Evolutionary conservation across 306 rosid genomes (phyloP), one percentile per base, ranked within the genome.

Genomic region (Coriaria nepalensis): DNA sequence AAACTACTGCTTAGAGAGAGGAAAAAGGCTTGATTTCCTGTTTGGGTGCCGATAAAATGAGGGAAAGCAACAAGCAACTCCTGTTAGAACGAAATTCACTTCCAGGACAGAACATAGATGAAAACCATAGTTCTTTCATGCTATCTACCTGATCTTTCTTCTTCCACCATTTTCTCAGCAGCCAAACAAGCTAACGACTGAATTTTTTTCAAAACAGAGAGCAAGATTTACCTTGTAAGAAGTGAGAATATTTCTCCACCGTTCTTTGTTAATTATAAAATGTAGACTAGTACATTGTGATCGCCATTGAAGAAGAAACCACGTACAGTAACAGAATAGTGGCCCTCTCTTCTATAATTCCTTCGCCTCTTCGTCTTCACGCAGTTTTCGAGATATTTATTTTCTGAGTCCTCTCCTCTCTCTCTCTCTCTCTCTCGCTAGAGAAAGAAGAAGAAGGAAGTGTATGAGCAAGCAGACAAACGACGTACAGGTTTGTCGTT

Each of bases 401-500:
- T 20, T 20, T 20, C 3, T 20, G 1, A 20, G 29, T 20, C 29
- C 29, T 3, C 29, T 4, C 10, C 53, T 55, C 41, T 10, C 6
- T 55, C n/a, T 45, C 13, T 38, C 35, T 14, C 7, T 15, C 12
- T 8, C 14, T 57, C 7, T 34, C 11, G 9, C 15, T 47, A 20
- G 29, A 20, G 29, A 20, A 20, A 20, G 29, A 20, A 20, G 29
- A 20, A 20, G 29, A 20, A 20, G 29, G 29, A 20, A 20, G 3
- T 20, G 29, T 3, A 3, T 1, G 29, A 20, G 29, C 29, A 20
- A 6, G 43, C 37, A 45, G 47, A 45, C 20, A 50, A 40, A 56
- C 57, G 50, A 43, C 2, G 40, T 37, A 37, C 52, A 13, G 33
- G 29, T 37, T 56, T 71, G 77, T 72, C 68, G 76, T 71, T 61